Percentiles rank a stretch among this genome's conserved stretches.
phyloP scores from a whole-genome alignment of 805 yeast genomes.

The Candida dendrica region DNA sequence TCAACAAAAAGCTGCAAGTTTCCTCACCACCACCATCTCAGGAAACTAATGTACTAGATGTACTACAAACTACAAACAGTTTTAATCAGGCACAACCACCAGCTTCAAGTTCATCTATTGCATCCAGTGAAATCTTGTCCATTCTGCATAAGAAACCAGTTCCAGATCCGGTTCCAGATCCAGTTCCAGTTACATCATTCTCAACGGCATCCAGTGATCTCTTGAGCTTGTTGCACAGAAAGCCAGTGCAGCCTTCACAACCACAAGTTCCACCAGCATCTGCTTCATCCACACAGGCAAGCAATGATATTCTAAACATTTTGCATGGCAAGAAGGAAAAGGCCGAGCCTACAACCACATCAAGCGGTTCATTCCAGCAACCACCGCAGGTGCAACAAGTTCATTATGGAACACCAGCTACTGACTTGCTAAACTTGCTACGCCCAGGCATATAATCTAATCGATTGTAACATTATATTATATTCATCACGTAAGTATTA shows the following conservation, averaged over 20 bases:
- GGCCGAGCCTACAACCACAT: background rate
- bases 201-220: slow-evolving; percentile 2
- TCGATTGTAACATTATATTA: no score
- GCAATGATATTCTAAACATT: slow-evolving; percentile 20
- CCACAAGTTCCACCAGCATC: slow-evolving; percentile 2
- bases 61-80: background rate
- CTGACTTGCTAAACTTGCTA: slow-evolving; percentile 12
- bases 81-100: background rate
- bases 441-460: background rate
- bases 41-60: no score
- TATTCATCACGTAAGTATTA: no score
- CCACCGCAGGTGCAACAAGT: slow-evolving; percentile 3
- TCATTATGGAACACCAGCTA: slow-evolving; percentile 10
- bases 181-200: slow-evolving; percentile 1
- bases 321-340: slow-evolving; percentile 13
- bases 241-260: background rate
- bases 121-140: slow-evolving; percentile 4
- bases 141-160: slow-evolving; percentile 6
- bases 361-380: background rate
- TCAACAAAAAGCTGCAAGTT: slow-evolving; percentile 1
- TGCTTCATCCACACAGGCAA: slow-evolving; percentile 6
- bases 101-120: background rate
- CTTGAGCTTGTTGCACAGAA: background rate
- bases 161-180: background rate
- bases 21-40: background rate